These are phyloP conservation scores for Allium sativum DNA, from an alignment of 106 monocot genomes.

Conservation along the genomic window DNA sequence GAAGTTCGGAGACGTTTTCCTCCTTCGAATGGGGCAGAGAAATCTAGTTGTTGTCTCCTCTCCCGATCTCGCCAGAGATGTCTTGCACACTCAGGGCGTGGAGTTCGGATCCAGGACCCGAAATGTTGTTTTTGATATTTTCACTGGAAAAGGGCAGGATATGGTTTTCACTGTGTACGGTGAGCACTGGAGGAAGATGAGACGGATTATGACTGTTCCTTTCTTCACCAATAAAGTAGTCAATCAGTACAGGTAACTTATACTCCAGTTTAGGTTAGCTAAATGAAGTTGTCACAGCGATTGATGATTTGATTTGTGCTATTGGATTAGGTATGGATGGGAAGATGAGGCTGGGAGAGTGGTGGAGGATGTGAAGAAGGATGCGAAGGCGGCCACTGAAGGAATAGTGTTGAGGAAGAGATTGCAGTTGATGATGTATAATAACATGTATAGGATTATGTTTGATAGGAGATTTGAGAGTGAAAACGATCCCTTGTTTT, in stretches of 20 bases:
- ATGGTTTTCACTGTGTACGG: slow-evolving; percentile 91
- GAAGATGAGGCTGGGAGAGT: slow-evolving; percentile 52
- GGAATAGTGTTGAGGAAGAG: slow-evolving; percentile 44
- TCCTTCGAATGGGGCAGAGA: slow-evolving; percentile 65
- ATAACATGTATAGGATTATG: slow-evolving; percentile 83
- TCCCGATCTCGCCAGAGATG: slow-evolving; percentile 58
- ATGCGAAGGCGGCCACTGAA: slow-evolving; percentile 36
- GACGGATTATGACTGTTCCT: slow-evolving; percentile 85
- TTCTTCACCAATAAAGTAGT: slow-evolving; percentile 93
- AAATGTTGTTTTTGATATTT: slow-evolving; percentile 82
- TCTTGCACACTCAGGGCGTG: slow-evolving; percentile 70
- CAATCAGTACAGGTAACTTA: slow-evolving; percentile 29
- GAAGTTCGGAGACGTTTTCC: slow-evolving; percentile 50
- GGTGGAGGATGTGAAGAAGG: slow-evolving; percentile 43
- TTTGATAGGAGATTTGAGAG: slow-evolving; percentile 55
- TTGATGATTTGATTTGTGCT: neutral
- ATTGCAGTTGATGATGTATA: slow-evolving; percentile 81
- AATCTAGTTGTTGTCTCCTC: slow-evolving; percentile 68
- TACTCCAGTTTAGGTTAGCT: neutral
- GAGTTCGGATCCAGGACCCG: slow-evolving; percentile 84
- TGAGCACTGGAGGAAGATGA: slow-evolving; percentile 87
- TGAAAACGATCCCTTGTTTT: slow-evolving; percentile 49
- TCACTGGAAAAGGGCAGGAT: slow-evolving; percentile 81
- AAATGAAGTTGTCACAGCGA: neutral
- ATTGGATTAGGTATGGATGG: slow-evolving; percentile 30